These are phyloP conservation scores for Paracoccidioides brasiliensis DNA, from an alignment of 2,329 filamentous ascomycete genomes.

Conservation along the genomic window DNA sequence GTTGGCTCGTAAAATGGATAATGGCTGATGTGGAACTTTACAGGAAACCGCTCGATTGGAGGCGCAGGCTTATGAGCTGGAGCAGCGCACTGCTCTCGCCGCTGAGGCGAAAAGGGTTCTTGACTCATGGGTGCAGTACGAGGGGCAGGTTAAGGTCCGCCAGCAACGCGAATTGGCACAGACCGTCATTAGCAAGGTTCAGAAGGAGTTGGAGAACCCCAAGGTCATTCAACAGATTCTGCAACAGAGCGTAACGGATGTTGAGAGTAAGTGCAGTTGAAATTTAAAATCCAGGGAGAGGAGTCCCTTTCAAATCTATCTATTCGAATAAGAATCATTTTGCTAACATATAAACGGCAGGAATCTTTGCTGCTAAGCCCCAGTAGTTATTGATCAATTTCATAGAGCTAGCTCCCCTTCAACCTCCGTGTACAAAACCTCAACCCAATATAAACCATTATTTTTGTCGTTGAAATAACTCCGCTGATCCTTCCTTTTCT, in stretches of 20 bases:
- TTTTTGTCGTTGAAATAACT: slow-evolving; percentile 1
- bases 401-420: slow-evolving; percentile 3
- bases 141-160: slow-evolving; percentile 95
- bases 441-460: slow-evolving; percentile 5
- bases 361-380: slow-evolving; percentile 12
- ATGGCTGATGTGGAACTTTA: slow-evolving; percentile 1
- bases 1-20: background rate
- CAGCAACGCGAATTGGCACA: slow-evolving; percentile 95
- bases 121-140: slow-evolving; percentile 98
- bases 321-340: background rate
- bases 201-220: slow-evolving; percentile 97
- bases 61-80: slow-evolving; percentile 89
- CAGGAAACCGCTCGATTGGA: slow-evolving; percentile 96
- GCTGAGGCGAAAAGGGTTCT: slow-evolving; percentile 89
- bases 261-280: slow-evolving; percentile 64
- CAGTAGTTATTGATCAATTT: slow-evolving; percentile 7
- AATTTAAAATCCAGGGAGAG: background rate
- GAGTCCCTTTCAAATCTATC: background rate
- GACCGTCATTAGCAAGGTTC: slow-evolving; percentile 88
- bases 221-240: slow-evolving; percentile 96
- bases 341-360: slow-evolving; percentile 11
- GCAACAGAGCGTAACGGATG: slow-evolving; percentile 86
- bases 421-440: slow-evolving; percentile 9
- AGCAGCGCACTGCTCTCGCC: slow-evolving; percentile 88
- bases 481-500: background rate